Percentiles rank a stretch among this genome's conserved stretches.
Conservation (phyloP, 345 rosid species). For the Bretschneidera sinensis region DNA sequence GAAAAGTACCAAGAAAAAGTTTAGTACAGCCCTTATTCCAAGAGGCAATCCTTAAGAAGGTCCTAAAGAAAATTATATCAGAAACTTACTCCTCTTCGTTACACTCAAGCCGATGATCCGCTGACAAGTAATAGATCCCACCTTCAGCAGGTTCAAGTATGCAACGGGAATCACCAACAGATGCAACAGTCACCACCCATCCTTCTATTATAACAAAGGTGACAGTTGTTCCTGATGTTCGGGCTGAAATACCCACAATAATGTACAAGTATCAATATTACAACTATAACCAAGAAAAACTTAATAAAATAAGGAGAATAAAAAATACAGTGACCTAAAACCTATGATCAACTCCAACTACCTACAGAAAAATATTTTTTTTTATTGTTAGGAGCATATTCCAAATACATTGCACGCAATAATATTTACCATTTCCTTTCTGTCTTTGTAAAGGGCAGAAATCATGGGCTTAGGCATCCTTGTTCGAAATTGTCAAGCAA, state of each 20-base stretch:
- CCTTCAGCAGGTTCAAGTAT: conserved; percentile 97
- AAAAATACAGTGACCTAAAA: neutral
- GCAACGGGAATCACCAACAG: conserved; percentile 98
- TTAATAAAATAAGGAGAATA: conserved; percentile 1
- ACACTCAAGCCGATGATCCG: conserved; percentile 95
- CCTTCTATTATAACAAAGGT: conserved; percentile 93
- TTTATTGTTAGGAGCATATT: too few relatives aligned
- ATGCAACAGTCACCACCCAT: conserved; percentile 90
- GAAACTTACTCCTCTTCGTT: conserved; percentile 86
- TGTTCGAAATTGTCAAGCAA: too few relatives aligned
- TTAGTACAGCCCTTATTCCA: conserved; percentile 11
- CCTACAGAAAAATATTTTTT: too few relatives aligned
- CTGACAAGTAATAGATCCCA: conserved; percentile 78
- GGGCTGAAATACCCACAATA: conserved; percentile 44
- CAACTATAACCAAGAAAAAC: neutral
- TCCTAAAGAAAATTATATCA: conserved; percentile 5
- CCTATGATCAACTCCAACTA: neutral
- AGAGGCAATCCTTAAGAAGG: conserved; percentile 8
- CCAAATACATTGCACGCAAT: too few relatives aligned
- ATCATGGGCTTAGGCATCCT: too few relatives aligned
- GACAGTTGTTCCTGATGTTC: conserved; percentile 90
- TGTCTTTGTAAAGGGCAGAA: neutral
- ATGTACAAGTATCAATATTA: conserved; percentile 1
- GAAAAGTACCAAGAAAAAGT: conserved; percentile 13
- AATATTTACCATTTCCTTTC: neutral